Base-by-base conservation (phyloP, 495 filamentous ascomycete genomes). In the Tuber borchii region DNA sequence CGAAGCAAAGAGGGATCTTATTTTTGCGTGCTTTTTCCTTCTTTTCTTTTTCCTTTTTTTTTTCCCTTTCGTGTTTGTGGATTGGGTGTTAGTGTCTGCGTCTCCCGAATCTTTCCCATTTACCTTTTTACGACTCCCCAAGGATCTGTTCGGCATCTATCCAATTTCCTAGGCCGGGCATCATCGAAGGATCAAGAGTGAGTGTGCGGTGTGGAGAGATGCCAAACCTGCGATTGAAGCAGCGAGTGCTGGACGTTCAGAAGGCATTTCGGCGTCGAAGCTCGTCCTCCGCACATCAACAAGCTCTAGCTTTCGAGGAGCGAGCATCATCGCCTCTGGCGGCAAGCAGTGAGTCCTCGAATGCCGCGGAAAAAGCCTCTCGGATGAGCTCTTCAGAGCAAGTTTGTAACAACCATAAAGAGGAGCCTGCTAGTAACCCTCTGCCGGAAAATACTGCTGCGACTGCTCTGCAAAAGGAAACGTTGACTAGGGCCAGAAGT, bases 211-310 rank as follows among this genome's bases (percentile, higher is more conserved):
- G 68, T 78, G 71, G 78, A n/a, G 73, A 76, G 71, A 82, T 82
- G 80, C 79, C 70, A 51, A 80, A 72, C 68, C 73, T 82, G 39
- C 39, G 39, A 40, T 40, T 40, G 74, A 82, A 82, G 80, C 80
- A 82, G 80, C 73, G 74, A 68, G 81, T 81, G 77, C 72, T 82
- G 56, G 81, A 82, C 72, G 81, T 74, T 72, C 77, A 76, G 76
- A 80, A 82, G 56, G 75, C 78, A 75, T 80, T 82, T 65, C 77
- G 73, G 69, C 77, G 81, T 70, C 77, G 80, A 56, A 82, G 73
- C 73, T 80, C 75, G 20, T 65, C 79, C 42, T 73, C 77, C 73
- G 72, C 68, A 72, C 71, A 70, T 71, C 78, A 80, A 51, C 78
- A 80, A 51, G 69, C 45, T 71, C 73, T 44, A 43, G 77, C 44